Percentiles rank a stretch among this genome's conserved stretches.
phyloP scores from a whole-genome alignment of 1,284 basidiomycete genomes.

The Ganoderma boninense region DNA sequence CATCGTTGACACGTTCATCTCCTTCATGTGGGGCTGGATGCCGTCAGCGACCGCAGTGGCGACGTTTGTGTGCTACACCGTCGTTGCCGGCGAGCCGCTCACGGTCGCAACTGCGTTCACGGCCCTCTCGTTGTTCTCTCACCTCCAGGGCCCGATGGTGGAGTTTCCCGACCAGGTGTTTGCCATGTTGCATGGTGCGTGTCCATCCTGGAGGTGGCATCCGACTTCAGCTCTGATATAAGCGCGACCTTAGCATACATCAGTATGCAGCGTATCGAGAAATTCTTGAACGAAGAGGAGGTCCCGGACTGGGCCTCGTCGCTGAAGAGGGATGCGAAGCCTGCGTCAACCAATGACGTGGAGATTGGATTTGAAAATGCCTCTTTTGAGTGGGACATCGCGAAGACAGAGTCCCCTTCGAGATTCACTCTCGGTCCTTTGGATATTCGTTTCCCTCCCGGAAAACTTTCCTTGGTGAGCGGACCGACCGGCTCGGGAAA shows the following conservation, averaged over 20 bases:
- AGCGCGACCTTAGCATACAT: slow-evolving; percentile 58
- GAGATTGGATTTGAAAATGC: slow-evolving; percentile 63
- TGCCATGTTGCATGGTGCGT: slow-evolving; percentile 66
- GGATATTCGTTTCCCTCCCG: slow-evolving; percentile 64
- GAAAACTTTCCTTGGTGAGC: slow-evolving; percentile 70
- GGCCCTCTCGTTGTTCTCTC: slow-evolving; percentile 69
- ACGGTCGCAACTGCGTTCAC: slow-evolving; percentile 78
- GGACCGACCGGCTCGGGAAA: slow-evolving; percentile 87
- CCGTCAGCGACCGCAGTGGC: slow-evolving; percentile 71
- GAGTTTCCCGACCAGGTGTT: slow-evolving; percentile 69
- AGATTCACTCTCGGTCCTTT: slow-evolving; percentile 66
- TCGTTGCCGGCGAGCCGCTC: slow-evolving; percentile 62
- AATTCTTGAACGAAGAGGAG: slow-evolving; percentile 67
- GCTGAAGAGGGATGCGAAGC: slow-evolving; percentile 43
- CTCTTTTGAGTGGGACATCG: slow-evolving; percentile 63
- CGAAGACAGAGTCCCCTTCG: slow-evolving; percentile 40
- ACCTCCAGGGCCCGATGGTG: slow-evolving; percentile 72
- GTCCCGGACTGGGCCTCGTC: slow-evolving; percentile 74
- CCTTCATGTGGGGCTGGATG: slow-evolving; percentile 78
- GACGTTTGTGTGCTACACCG: slow-evolving; percentile 71
- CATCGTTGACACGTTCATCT: slow-evolving; percentile 61
- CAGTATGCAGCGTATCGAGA: slow-evolving; percentile 75
- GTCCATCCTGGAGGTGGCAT: background rate
- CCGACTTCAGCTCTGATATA: slow-evolving; percentile 13
- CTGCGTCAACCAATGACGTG: slow-evolving; percentile 23